phyloP scores from a whole-genome alignment of 2,329 filamentous ascomycete genomes.

The Teratosphaeria nubilosa region DNA sequence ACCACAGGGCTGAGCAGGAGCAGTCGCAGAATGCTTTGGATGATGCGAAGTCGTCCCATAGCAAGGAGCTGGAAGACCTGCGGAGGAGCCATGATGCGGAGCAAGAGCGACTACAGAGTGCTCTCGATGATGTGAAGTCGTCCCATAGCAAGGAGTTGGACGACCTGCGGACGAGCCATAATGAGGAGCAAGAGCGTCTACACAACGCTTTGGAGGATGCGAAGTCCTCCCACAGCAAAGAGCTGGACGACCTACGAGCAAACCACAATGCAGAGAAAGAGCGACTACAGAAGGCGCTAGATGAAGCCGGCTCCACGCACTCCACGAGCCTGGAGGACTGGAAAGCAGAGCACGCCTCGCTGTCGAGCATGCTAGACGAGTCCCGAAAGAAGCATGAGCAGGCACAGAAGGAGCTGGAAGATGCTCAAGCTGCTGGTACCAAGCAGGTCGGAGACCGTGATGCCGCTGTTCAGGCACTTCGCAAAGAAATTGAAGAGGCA shows the following conservation, averaged over 20 bases:
- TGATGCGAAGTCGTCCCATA: neutral
- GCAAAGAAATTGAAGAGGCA: neutral
- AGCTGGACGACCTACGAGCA: neutral
- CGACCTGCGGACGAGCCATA: no score
- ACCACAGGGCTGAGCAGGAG: neutral
- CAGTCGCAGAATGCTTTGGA: neutral
- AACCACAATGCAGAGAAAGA: neutral
- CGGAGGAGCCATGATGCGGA: neutral
- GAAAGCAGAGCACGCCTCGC: neutral
- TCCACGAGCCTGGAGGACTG: neutral
- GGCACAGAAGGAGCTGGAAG: neutral
- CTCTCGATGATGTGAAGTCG: neutral
- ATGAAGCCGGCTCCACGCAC: neutral
- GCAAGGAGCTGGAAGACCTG: neutral
- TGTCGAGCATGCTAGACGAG: neutral
- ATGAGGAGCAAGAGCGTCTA: neutral
- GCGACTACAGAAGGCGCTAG: neutral
- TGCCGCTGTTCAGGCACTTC: neutral
- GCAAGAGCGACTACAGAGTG: neutral
- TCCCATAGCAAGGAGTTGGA: neutral
- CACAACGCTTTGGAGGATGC: neutral
- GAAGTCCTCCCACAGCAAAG: neutral
- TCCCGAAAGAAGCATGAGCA: neutral
- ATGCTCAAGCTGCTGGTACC: neutral
- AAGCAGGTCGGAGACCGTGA: neutral